phyloP scores from a whole-genome alignment of 75 land plant species.

The Azolla pinnata region DNA sequence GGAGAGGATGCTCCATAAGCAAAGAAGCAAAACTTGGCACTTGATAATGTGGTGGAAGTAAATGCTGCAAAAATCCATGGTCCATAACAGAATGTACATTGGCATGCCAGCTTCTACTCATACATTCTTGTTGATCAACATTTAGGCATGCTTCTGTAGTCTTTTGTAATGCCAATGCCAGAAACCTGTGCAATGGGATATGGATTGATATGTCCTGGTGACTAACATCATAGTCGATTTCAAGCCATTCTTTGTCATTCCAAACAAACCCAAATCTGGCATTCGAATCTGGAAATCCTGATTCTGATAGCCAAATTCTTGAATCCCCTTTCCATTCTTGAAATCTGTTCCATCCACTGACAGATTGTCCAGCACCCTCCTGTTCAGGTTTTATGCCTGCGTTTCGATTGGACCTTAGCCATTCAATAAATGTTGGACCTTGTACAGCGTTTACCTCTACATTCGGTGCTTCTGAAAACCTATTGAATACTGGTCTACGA shows the following conservation, averaged over 20 bases:
- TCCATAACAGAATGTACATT: not conserved
- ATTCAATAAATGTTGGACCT: too few relatives aligned
- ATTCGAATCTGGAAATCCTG: conserved; percentile 8
- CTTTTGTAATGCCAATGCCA: conserved; percentile 54
- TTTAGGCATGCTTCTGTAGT: conserved; percentile 32
- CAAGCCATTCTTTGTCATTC: conserved; percentile 48
- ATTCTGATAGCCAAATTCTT: not conserved
- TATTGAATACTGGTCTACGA: too few relatives aligned
- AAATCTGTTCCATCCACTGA: conserved; percentile 13
- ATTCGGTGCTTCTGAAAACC: too few relatives aligned
- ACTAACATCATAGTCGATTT: conserved; percentile 68
- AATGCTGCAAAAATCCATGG: conserved; percentile 1
- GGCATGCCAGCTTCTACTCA: not conserved
- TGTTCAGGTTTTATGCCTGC: not conserved
- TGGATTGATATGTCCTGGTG: conserved; percentile 79
- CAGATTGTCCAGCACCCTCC: not conserved
- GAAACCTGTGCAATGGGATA: conserved; percentile 79
- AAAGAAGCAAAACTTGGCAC: conserved; percentile 53
- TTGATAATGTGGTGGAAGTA: conserved; percentile 4
- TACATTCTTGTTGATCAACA: conserved; percentile 1
- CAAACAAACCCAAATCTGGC: conserved; percentile 1
- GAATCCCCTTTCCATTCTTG: conserved; percentile 15
- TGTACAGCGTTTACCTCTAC: too few relatives aligned
- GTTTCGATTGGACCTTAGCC: too few relatives aligned
- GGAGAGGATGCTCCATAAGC: conserved; percentile 89